Base-by-base conservation (phyloP, 1,284 basidiomycete genomes). In the Pholiota adiposa region DNA sequence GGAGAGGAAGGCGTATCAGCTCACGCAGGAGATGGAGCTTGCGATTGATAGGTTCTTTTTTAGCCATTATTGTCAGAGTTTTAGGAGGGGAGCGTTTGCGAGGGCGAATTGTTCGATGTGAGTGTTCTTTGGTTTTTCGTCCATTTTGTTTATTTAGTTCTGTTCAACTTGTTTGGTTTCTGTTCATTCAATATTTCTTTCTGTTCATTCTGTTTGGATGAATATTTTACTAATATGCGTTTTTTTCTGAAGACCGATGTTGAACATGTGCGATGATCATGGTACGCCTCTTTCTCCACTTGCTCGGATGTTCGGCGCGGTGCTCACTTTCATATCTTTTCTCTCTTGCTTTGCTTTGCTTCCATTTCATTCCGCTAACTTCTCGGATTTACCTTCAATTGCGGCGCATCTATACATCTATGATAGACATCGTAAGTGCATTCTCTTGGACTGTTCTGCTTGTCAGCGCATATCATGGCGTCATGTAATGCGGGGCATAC, bases 101-200 rank as follows among this genome's bases (percentile, higher is more conserved):
- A 82, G 91, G 56, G 95, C 96, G 4, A 98, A 97, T 73, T 88
- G 92, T 58, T 89, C 96, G 12, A 98, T 98, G 96, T 93, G 70
- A 68, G 89, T 70, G n/a, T n/a, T n/a, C 0, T 16, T 41, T 27
- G 38, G 21, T 18, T n/a, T 71, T 34, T 38, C 12, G 38, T 36
- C 38, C 2, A 46, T 48, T n/a, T 53, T 59, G 41, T 52, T 41
- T 12, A 19, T 44, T 44, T 9, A 9, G 12, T 44, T 9, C 41
- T 9, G 2, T 2, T 44, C 6, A 9, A 9, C 19, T 27, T 14
- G 8, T 27, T 25, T 7, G 33, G 51, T 27, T 34, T 50, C 51
- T 41, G 29, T 38, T 59, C 29, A 3, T 11, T 19, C n/a, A 12
- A n/a, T 12, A 19, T 44, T 44, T 9, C 41, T 18, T n/a, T 3